These are phyloP conservation scores for Neoboletus brunneissimus DNA, from an alignment of 768 basidiomycete genomes.

Conservation along the genomic window DNA sequence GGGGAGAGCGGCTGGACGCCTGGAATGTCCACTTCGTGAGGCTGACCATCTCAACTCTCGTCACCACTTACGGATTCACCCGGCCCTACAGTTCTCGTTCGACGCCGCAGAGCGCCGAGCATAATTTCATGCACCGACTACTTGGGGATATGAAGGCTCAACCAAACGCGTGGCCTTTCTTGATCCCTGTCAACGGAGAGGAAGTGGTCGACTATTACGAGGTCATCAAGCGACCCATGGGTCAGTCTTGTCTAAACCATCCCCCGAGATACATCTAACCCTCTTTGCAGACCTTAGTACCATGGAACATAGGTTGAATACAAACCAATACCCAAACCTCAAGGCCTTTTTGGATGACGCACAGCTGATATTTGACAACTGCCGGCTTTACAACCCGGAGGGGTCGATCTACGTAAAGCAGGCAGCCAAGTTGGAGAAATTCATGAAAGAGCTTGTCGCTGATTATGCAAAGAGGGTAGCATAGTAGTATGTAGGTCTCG, in stretches of 20 bases:
- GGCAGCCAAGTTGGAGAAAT: constrained; percentile 80
- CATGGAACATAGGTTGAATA: constrained; percentile 88
- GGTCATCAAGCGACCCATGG: constrained; percentile 89
- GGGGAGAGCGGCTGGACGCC: constrained; percentile 93
- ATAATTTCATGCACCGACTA: constrained; percentile 69
- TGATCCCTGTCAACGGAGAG: constrained; percentile 69
- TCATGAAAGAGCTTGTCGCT: constrained; percentile 54
- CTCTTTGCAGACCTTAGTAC: constrained; percentile 67
- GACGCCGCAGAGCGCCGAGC: constrained; percentile 53
- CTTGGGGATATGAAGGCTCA: constrained; percentile 77
- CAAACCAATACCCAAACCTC: constrained; percentile 75
- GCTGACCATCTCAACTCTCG: constrained; percentile 2
- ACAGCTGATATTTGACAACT: constrained; percentile 86
- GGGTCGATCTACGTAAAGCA: constrained; percentile 77
- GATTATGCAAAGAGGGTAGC: constrained; percentile 25
- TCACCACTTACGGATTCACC: constrained; percentile 1
- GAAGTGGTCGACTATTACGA: constrained; percentile 90
- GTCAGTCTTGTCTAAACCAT: constrained; percentile 41
- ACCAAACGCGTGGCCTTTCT: constrained; percentile 85
- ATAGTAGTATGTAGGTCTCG: constrained; percentile 1
- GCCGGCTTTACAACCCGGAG: constrained; percentile 83
- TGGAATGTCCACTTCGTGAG: constrained; percentile 72
- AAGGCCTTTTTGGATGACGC: constrained; percentile 77
- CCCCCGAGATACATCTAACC: neutral
- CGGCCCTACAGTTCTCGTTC: constrained; percentile 33